Conservation (phyloP, 768 basidiomycete genomes). For the Termitomyces sp. region DNA sequence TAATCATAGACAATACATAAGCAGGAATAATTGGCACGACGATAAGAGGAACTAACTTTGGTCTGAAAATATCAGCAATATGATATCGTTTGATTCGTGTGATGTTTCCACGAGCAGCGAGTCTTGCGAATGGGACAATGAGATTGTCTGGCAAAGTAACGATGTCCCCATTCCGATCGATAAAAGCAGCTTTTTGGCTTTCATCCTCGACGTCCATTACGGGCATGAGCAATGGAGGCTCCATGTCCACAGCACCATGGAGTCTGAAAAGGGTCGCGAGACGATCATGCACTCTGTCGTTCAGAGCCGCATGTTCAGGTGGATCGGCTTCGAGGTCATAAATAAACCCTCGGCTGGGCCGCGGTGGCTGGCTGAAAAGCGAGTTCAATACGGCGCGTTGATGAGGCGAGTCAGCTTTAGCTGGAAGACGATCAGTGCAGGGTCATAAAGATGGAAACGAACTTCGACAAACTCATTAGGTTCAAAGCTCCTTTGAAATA, state of each 20-base stretch:
- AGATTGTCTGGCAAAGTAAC: constrained; percentile 69
- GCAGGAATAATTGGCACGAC: background rate
- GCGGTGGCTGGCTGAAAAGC: constrained; percentile 69
- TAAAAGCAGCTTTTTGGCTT: constrained; percentile 59
- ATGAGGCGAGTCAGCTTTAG: constrained; percentile 77
- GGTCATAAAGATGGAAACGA: background rate
- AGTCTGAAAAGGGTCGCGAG: constrained; percentile 75
- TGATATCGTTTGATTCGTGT: constrained; percentile 81
- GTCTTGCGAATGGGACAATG: constrained; percentile 72
- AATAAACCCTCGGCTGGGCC: constrained; percentile 57
- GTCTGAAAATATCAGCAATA: constrained; percentile 65
- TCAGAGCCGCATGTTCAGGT: constrained; percentile 66
- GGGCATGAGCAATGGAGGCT: constrained; percentile 81
- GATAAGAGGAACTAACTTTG: constrained; percentile 39
- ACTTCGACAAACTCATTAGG: constrained; percentile 56
- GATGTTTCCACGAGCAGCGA: constrained; percentile 63
- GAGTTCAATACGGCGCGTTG: constrained; percentile 73
- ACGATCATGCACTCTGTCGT: constrained; percentile 71
- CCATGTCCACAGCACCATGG: constrained; percentile 87
- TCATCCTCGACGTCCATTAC: constrained; percentile 58
- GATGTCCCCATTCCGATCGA: constrained; percentile 77
- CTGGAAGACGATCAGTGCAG: constrained; percentile 25
- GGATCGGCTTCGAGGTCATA: constrained; percentile 70
- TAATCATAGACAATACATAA: constrained; percentile 19
- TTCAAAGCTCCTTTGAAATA: constrained; percentile 76